Base-by-base conservation (phyloP, 106 monocot genomes). In the Posidonia australis region DNA sequence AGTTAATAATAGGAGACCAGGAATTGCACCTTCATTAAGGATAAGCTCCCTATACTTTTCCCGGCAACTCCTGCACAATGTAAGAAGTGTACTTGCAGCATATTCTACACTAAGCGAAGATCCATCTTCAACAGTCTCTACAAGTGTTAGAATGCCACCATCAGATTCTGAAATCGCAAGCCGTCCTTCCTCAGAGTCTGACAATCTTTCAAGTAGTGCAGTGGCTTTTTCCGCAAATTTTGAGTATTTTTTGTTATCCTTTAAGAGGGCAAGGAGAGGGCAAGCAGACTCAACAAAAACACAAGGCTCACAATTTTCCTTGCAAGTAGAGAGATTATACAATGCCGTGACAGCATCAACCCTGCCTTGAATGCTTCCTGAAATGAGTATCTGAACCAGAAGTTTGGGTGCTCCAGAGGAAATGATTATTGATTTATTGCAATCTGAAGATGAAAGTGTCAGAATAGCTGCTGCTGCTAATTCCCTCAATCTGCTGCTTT, bases 71-170 rank as follows among this genome's bases (percentile, higher is more conserved):
- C 52, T 59, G 55, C 87, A 87, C 58, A 87, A 41, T 18, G 65
- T 62, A 26, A 76, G 76, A n/a, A 87, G 78, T 31, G 76, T 62
- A 2, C 76, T 64, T 3, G 74, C 75, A 24, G 87, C 77, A 44
- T 76, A 68, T 27, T 87, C 87, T 4, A 74, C 63, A 53, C 83
- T 78, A 13, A 81, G 51, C 30, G 66, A 19, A 41, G 87, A 83
- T 22, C 87, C 87, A 28, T 81, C 78, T 81, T 87, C 87, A 12
- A 87, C 54, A 10, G 87, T 87, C 60, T 87, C 87, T 4, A 87
- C 78, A 10, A 87, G 13, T 21, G 78, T 70, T 26, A 87, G 67
- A 46, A 87, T 78, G 23, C 80, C 80, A 21, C 71, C 80, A 9
- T 76, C 63, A 10, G 51, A 66, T 41, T 78, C 78, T 27, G 81